Percentiles rank a stretch among this genome's conserved stretches.
Evolutionary conservation across 306 rosid genomes (phyloP).

Genomic region (Glycine latifolia): DNA sequence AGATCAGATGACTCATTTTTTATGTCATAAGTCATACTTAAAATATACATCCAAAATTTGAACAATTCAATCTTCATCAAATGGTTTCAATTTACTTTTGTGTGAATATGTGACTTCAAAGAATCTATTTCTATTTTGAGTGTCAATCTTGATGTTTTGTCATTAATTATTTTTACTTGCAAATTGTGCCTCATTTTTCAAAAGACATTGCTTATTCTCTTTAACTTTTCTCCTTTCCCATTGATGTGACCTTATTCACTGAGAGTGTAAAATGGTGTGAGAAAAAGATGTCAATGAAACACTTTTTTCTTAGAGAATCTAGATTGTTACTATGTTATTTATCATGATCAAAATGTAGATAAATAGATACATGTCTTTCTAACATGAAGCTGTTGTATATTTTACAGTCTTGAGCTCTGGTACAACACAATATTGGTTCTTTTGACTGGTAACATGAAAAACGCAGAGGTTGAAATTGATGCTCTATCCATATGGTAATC

Average conservation of each 20-base stretch:
- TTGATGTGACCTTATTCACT: background rate
- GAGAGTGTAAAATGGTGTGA: background rate
- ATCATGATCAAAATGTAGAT: background rate
- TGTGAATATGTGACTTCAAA: background rate
- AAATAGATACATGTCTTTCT: background rate
- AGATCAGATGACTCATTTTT: background rate
- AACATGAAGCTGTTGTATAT: background rate
- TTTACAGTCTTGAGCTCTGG: constrained; percentile 64
- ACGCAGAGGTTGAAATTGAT: constrained; percentile 59
- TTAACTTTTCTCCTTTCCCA: background rate
- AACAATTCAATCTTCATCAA: background rate
- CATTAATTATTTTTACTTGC: background rate
- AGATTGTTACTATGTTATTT: background rate
- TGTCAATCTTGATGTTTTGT: background rate
- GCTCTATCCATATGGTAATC: constrained; percentile 71
- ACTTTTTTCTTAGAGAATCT: background rate
- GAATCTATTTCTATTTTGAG: background rate
- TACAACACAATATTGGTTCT: constrained; percentile 61
- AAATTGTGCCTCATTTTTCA: background rate
- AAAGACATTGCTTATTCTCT: background rate
- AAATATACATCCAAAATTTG: no score
- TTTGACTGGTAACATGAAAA: constrained; percentile 58
- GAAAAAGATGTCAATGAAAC: background rate
- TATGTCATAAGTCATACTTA: no score
- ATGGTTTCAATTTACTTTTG: background rate